Percentiles rank a stretch among this genome's conserved stretches.
These are phyloP conservation scores for Trichoderma simmonsii DNA, from an alignment of 2,329 filamentous ascomycete species.

Conservation along the genomic window DNA sequence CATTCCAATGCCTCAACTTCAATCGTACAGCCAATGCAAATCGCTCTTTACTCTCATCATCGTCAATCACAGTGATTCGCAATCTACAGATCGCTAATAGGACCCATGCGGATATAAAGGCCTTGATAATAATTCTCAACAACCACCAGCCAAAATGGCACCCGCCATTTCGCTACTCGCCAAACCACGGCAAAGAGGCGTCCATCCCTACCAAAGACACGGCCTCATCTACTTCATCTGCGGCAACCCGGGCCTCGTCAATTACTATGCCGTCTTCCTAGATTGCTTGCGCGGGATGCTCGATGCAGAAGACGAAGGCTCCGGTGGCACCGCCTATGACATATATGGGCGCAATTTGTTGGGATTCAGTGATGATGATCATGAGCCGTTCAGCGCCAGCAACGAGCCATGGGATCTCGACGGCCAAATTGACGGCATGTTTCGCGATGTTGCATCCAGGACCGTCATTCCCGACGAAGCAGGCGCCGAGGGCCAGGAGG, in stretches of 20 bases:
- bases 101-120: background rate
- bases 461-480: constrained; percentile 22
- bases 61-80: background rate
- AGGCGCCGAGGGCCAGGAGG: constrained; percentile 17
- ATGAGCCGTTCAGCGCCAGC: constrained; percentile 42
- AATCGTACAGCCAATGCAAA: background rate
- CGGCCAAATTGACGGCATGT: constrained; percentile 49
- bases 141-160: constrained; percentile 21
- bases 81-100: background rate
- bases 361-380: constrained; percentile 56
- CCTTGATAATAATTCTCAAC: no score
- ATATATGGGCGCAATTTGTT: constrained; percentile 57
- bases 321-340: constrained; percentile 41
- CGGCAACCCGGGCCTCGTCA: constrained; percentile 73
- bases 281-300: constrained; percentile 54
- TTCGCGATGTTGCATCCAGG: constrained; percentile 36
- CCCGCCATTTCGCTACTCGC: constrained; percentile 32
- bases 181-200: constrained; percentile 19
- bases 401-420: constrained; percentile 51
- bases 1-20: background rate
- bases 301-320: constrained; percentile 33
- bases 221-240: constrained; percentile 68
- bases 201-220: constrained; percentile 24
- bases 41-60: background rate
- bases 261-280: constrained; percentile 70